A percentile compares a stretch with the other conserved stretches of the same genome.
These are phyloP conservation scores for Aspergillus diversus DNA, from an alignment of 495 filamentous ascomycete genomes.

Conservation along the genomic window DNA sequence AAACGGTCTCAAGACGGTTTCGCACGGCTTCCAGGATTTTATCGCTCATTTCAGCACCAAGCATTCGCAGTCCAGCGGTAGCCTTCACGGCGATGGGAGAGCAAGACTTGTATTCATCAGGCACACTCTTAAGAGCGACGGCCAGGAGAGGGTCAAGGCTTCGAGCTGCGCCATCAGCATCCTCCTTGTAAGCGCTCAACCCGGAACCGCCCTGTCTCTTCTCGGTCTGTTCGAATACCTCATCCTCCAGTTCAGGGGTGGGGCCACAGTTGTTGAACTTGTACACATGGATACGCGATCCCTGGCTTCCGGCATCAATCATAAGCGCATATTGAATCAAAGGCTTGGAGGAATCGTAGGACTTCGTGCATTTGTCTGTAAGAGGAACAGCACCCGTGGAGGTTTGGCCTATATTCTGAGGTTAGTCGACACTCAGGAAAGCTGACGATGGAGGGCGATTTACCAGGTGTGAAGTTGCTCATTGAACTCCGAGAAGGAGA, in stretches of 20 bases:
- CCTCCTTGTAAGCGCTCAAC: constrained; percentile 80
- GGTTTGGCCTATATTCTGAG: constrained; percentile 29
- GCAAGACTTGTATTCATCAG: constrained; percentile 83
- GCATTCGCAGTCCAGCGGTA: constrained; percentile 85
- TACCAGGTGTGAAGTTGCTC: constrained; percentile 45
- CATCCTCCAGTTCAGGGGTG: constrained; percentile 91
- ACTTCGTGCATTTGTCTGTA: constrained; percentile 72
- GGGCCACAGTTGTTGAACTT: constrained; percentile 97
- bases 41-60: constrained; percentile 79
- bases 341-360: constrained; percentile 82
- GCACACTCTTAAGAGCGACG: constrained; percentile 78
- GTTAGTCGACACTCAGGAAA: not conserved
- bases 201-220: constrained; percentile 78
- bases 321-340: constrained; percentile 96
- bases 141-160: constrained; percentile 88
- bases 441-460: constrained; percentile 8
- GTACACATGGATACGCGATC: constrained; percentile 97
- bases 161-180: constrained; percentile 84
- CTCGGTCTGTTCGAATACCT: constrained; percentile 87
- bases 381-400: constrained; percentile 27
- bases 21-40: constrained; percentile 88
- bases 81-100: constrained; percentile 95
- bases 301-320: constrained; percentile 98
- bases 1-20: constrained; percentile 78
- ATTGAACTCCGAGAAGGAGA: constrained; percentile 56